These are phyloP conservation scores for Hypoxylon fragiforme DNA, from an alignment of 495 filamentous ascomycete genomes.

Conservation along the genomic window DNA sequence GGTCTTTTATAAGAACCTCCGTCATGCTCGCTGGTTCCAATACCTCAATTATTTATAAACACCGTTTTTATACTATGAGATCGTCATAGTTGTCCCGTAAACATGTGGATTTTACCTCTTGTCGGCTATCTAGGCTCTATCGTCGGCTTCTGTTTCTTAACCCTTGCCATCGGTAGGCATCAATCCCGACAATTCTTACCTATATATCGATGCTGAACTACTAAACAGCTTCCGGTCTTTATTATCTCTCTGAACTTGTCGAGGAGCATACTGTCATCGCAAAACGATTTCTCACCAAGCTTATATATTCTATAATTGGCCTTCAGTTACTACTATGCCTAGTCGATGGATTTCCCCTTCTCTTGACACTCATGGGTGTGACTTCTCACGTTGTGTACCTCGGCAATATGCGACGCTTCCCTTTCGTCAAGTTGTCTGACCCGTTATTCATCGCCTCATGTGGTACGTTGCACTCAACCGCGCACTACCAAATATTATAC, in stretches of 20 bases:
- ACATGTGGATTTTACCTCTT: conserved; percentile 90
- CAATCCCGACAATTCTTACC: background rate
- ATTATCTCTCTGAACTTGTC: conserved; percentile 96
- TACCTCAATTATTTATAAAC: too few relatives aligned
- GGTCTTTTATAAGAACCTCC: too few relatives aligned
- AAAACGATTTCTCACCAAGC: conserved; percentile 75
- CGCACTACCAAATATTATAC: background rate
- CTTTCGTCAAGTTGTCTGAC: conserved; percentile 84
- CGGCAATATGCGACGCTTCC: conserved; percentile 86
- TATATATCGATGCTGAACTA: too few relatives aligned
- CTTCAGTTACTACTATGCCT: conserved; percentile 74
- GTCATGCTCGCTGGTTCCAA: too few relatives aligned
- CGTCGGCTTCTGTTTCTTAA: conserved; percentile 90
- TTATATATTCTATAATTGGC: conserved; percentile 83
- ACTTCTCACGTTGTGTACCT: conserved; percentile 84
- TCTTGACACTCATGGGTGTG: conserved; percentile 73
- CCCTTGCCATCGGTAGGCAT: conserved; percentile 80
- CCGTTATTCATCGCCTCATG: conserved; percentile 87
- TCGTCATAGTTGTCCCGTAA: conserved; percentile 23
- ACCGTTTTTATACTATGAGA: conserved; percentile 15
- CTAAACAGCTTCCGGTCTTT: conserved; percentile 83
- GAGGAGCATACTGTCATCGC: conserved; percentile 95
- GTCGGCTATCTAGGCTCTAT: conserved; percentile 86
- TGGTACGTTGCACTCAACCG: conserved; percentile 53
- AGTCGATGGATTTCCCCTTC: conserved; percentile 82